A percentile compares a stretch with the other conserved stretches of the same genome.
Conservation (phyloP, 2,329 filamentous ascomycete species). For the Zasmidium angulare region DNA sequence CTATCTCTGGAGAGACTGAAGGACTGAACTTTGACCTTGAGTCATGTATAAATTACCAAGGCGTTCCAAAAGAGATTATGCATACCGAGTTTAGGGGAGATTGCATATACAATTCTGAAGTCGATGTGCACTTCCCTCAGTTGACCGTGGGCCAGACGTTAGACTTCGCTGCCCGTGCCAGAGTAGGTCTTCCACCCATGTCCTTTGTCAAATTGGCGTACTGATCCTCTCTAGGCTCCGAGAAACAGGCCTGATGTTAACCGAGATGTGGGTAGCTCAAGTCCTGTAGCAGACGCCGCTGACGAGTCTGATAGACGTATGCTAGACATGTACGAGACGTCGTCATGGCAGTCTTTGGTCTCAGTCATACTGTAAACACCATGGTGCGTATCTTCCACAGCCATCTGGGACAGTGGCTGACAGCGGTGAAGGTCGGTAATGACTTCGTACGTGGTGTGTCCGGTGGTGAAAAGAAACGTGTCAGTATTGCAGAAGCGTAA, state of each 20-base stretch:
- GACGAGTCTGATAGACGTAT: not conserved
- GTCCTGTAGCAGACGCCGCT: not conserved
- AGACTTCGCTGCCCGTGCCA: not conserved
- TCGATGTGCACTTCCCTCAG: constrained; percentile 71
- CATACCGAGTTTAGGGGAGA: constrained; percentile 70
- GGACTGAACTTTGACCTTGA: constrained; percentile 66
- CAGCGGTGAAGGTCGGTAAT: constrained; percentile 63
- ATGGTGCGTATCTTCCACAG: constrained; percentile 14
- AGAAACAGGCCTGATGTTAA: not conserved
- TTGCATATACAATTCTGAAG: constrained; percentile 75
- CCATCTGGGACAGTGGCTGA: not conserved
- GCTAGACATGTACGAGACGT: constrained; percentile 63
- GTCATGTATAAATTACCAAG: constrained; percentile 59
- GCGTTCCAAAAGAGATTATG: constrained; percentile 67
- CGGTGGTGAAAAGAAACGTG: constrained; percentile 78
- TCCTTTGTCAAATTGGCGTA: not conserved
- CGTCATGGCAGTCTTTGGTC: constrained; percentile 75
- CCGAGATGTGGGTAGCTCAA: not conserved
- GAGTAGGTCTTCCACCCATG: constrained; percentile 57
- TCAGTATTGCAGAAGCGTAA: constrained; percentile 71
- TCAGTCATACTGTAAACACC: constrained; percentile 72
- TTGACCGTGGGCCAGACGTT: constrained; percentile 78
- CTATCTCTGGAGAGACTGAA: constrained; percentile 68
- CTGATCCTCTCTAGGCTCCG: not conserved
- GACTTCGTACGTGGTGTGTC: constrained; percentile 71